phyloP scores from a whole-genome alignment of 2,329 filamentous ascomycete species.

The Claviceps spartinae region DNA sequence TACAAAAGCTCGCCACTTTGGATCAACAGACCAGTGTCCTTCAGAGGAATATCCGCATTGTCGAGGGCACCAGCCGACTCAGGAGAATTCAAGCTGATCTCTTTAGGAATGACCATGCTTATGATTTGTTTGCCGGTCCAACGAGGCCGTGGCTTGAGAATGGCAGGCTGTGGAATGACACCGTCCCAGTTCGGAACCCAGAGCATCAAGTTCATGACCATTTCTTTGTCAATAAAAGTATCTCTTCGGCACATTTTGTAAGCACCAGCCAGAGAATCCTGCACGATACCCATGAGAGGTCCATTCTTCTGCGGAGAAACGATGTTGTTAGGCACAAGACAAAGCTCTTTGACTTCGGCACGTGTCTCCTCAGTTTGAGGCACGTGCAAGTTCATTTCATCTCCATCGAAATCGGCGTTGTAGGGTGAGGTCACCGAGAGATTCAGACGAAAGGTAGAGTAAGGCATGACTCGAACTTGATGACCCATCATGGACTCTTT shows the following conservation, averaged over 20 bases:
- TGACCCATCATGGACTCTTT: constrained; percentile 99
- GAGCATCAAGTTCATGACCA: constrained; percentile 92
- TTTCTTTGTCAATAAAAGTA: constrained; percentile 75
- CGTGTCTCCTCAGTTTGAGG: constrained; percentile 95
- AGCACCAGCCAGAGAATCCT: constrained; percentile 89
- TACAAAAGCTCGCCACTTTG: constrained; percentile 82
- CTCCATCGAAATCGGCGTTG: constrained; percentile 99
- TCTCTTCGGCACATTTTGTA: constrained; percentile 96
- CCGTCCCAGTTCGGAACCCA: constrained; percentile 99
- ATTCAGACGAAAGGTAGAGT: constrained; percentile 96
- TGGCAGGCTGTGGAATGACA: constrained; percentile 82
- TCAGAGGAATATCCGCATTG: constrained; percentile 46
- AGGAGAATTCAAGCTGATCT: constrained; percentile 65
- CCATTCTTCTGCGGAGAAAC: constrained; percentile 95
- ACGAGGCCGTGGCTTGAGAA: constrained; percentile 77
- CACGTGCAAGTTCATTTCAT: constrained; percentile 99
- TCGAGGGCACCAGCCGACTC: constrained; percentile 28
- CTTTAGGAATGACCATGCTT: constrained; percentile 78
- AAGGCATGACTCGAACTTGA: constrained; percentile 93
- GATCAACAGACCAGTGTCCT: constrained; percentile 69
- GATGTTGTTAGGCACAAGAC: constrained; percentile 96
- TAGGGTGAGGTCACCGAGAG: constrained; percentile 96
- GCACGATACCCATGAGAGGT: constrained; percentile 98
- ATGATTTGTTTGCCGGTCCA: constrained; percentile 99
- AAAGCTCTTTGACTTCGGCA: constrained; percentile 85